A percentile compares a stretch with the other conserved stretches of the same genome.
Conservation (phyloP, 2,329 filamentous ascomycete species). For the Penicillium rolfsii region DNA sequence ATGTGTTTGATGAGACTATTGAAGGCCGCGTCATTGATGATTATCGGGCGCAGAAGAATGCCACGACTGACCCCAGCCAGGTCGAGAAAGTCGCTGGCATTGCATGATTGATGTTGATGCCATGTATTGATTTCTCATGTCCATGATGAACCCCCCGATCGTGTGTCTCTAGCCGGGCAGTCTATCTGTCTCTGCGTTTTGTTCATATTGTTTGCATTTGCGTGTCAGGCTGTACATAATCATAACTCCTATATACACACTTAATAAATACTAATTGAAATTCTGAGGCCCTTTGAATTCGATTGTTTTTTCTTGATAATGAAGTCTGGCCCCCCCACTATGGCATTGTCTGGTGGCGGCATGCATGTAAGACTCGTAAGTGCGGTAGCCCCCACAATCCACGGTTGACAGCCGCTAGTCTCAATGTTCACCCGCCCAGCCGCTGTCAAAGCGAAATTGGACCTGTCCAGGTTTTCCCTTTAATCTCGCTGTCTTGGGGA, state of each 20-base stretch:
- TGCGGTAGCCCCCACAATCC: slow-evolving; percentile 10
- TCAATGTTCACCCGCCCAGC: slow-evolving; percentile 12
- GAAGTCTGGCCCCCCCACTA: not conserved
- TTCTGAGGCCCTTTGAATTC: not conserved
- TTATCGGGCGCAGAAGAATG: slow-evolving; percentile 49
- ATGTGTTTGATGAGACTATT: slow-evolving; percentile 56
- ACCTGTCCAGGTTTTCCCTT: not conserved
- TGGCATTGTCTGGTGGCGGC: not conserved
- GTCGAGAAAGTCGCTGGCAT: slow-evolving; percentile 52
- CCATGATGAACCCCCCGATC: slow-evolving; percentile 19
- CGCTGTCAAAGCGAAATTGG: slow-evolving; percentile 15
- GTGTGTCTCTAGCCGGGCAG: not conserved
- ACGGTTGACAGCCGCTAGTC: slow-evolving; percentile 25
- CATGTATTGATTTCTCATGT: slow-evolving; percentile 18
- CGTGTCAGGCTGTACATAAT: slow-evolving; percentile 17
- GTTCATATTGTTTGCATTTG: not conserved
- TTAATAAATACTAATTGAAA: slow-evolving; percentile 4
- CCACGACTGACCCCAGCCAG: slow-evolving; percentile 57
- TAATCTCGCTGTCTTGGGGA: not conserved
- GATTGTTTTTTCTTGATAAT: not conserved
- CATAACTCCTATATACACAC: slow-evolving; percentile 12
- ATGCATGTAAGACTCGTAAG: not conserved
- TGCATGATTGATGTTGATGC: slow-evolving; percentile 21
- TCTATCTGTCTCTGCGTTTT: not conserved
- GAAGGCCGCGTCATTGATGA: slow-evolving; percentile 34